Evolutionary conservation across 306 rosid genomes (phyloP).

Genomic region (Cicer pinnatifidum): DNA sequence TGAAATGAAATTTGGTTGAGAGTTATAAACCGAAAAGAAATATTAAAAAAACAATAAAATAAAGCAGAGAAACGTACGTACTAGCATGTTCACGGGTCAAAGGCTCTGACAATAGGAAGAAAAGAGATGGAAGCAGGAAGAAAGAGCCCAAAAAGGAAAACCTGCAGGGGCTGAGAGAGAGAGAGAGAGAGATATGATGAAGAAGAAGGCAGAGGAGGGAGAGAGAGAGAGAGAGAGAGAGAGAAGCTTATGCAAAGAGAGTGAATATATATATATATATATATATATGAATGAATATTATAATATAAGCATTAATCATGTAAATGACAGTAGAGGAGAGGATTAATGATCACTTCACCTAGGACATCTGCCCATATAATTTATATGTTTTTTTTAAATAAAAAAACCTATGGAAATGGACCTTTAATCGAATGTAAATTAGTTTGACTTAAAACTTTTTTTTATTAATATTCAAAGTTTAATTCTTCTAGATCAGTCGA

Average conservation of each 20-base stretch:
- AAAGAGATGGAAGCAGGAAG: constrained; percentile 43
- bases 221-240: constrained; percentile 37
- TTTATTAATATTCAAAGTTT: too few species aligned
- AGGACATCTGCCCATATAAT: not conserved
- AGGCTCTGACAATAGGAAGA: constrained; percentile 52
- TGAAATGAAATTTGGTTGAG: not conserved
- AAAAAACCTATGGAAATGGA: too few species aligned
- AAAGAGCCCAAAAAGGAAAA: constrained; percentile 36
- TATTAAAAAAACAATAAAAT: constrained; percentile 35
- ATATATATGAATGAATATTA: constrained; percentile 8
- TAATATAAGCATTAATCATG: constrained; percentile 68
- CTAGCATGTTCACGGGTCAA: constrained; percentile 89
- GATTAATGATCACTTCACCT: constrained; percentile 35
- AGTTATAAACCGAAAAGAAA: constrained; percentile 31
- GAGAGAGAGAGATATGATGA: constrained; percentile 10
- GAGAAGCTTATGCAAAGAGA: constrained; percentile 47
- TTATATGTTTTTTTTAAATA: too few species aligned
- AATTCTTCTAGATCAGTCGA: too few species aligned
- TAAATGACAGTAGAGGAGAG: constrained; percentile 61
- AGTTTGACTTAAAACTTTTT: too few species aligned
- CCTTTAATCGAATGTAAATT: too few species aligned
- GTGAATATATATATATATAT: constrained; percentile 42
- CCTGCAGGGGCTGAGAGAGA: constrained; percentile 24
- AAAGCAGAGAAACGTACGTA: constrained; percentile 83
- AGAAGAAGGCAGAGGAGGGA: constrained; percentile 30